A percentile compares a stretch with the other conserved stretches of the same genome.
phyloP scores from a whole-genome alignment of 2,329 filamentous ascomycete genomes.

The Cladophialophora immunda region DNA sequence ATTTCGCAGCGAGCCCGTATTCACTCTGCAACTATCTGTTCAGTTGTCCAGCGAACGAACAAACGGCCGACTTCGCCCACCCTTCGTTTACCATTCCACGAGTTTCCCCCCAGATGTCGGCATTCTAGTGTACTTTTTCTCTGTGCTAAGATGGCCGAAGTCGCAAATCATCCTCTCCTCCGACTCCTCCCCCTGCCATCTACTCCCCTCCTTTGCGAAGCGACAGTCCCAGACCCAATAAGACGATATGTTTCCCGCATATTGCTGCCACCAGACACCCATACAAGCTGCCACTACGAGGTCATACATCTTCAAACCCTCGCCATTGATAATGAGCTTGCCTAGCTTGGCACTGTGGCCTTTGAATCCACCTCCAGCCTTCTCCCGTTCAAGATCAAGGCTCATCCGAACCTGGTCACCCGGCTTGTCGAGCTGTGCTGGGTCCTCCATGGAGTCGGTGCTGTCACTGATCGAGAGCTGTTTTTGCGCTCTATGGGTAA shows the following conservation, averaged over 20 bases:
- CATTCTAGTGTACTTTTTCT: slow-evolving; percentile 4
- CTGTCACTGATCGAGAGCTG: slow-evolving; percentile 28
- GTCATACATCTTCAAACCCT: slow-evolving; percentile 95
- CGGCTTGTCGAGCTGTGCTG: slow-evolving; percentile 1
- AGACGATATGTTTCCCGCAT: slow-evolving; percentile 63
- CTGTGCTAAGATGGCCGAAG: slow-evolving; percentile 34
- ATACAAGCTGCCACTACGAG: slow-evolving; percentile 89
- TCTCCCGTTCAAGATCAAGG: slow-evolving; percentile 79
- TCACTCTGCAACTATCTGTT: slow-evolving; percentile 9
- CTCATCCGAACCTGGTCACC: slow-evolving; percentile 62
- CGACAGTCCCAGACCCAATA: slow-evolving; percentile 30
- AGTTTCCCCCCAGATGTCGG: slow-evolving; percentile 28
- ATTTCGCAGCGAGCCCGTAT: slow-evolving; percentile 6
- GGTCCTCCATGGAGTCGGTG: slow-evolving; percentile 9
- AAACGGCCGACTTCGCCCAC: too few species aligned
- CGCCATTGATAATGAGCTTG: slow-evolving; percentile 87
- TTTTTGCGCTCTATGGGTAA: slow-evolving; percentile 35
- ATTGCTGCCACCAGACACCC: slow-evolving; percentile 91
- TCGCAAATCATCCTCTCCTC: slow-evolving; percentile 39
- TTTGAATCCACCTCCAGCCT: slow-evolving; percentile 83
- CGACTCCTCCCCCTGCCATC: slow-evolving; percentile 54
- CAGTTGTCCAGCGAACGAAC: slow-evolving; percentile 11
- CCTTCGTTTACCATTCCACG: slow-evolving; percentile 15
- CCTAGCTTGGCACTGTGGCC: slow-evolving; percentile 91
- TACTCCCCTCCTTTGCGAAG: slow-evolving; percentile 51